Evolutionary conservation across 2,329 filamentous ascomycete genomes (phyloP), one percentile per base, ranked within the genome.

Genomic region (Pseudocercospora crystallina): DNA sequence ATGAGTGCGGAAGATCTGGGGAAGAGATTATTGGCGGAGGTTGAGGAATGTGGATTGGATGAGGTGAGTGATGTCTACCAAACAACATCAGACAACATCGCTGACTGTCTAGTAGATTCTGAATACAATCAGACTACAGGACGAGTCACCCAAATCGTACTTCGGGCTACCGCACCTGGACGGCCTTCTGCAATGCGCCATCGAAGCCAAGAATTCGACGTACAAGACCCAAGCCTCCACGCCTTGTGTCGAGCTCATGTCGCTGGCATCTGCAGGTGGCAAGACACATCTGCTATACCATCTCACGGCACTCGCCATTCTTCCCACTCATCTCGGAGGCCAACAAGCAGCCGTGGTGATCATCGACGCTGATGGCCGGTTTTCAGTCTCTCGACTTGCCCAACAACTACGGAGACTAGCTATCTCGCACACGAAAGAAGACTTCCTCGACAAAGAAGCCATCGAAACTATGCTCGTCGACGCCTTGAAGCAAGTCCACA

Each of bases 281-380:
- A 84, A 83, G 66, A 80, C 82, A 1, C 76, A 80, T 32, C 63
- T 86, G 0, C 69, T 85, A 32, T 82, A 84, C 66, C 74, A 80
- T 52, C 66, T 85, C 35, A 73, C 73, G 26, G 74, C 77, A 2
- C 61, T 73, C 8, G 74, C 78, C 31, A 69, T 82, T 8, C 70
- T 85, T 0, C 80, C 81, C 0, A 51, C 58, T 5, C 56, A 64
- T 45, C 58, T 79, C 1, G 64, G 67, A 20, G 80, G 81, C 13
- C 73, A 74, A 43, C 68, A 71, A 29, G 70, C 75, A 8, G 70
- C 80, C 5, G 74, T 82, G 9, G 69, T 84, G 5, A 73, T 82
- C 57, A 66, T 84, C 38, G 82, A 85, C 62, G 74, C 76, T 1
- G 77, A 84, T 50, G 70, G 71, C 52, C 74, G 75, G 20, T 82